A percentile compares a stretch with the other conserved stretches of the same genome.
Conservation (phyloP, 768 basidiomycete genomes). For the Hericium erinaceus region DNA sequence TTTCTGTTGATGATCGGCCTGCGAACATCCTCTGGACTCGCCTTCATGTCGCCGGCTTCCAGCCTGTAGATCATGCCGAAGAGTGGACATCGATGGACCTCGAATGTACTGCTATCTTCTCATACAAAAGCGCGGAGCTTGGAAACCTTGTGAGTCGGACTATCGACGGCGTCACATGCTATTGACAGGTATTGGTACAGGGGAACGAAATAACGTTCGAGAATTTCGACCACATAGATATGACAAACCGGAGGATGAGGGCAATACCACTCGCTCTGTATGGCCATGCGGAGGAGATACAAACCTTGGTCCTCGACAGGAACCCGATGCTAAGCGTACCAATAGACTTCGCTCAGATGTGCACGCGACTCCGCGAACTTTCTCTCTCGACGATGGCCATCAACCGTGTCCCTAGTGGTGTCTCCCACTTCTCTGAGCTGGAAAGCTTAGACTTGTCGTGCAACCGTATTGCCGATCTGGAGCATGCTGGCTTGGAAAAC, state of each 20-base stretch:
- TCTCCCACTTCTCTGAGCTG: conserved; percentile 65
- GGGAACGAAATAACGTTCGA: conserved; percentile 67
- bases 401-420: conserved; percentile 82
- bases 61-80: conserved; percentile 65
- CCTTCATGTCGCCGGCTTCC: conserved; percentile 85
- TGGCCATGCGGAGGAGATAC: conserved; percentile 73
- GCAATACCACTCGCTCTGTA: conserved; percentile 86
- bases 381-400: conserved; percentile 86
- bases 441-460: conserved; percentile 81
- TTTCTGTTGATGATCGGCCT: conserved; percentile 77
- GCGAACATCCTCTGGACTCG: conserved; percentile 76
- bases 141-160: conserved; percentile 44
- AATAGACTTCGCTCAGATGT: conserved; percentile 90
- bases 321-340: conserved; percentile 97
- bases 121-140: conserved; percentile 76
- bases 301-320: conserved; percentile 78
- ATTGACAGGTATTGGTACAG: conserved; percentile 26
- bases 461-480: conserved; percentile 84
- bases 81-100: conserved; percentile 50
- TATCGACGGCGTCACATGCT: conserved; percentile 1
- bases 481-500: conserved; percentile 74
- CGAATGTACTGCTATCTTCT: conserved; percentile 78
- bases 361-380: conserved; percentile 74
- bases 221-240: conserved; percentile 69
- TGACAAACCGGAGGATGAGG: conserved; percentile 69